Conservation (phyloP, 768 basidiomycete species). For the Suillus alpinus region DNA sequence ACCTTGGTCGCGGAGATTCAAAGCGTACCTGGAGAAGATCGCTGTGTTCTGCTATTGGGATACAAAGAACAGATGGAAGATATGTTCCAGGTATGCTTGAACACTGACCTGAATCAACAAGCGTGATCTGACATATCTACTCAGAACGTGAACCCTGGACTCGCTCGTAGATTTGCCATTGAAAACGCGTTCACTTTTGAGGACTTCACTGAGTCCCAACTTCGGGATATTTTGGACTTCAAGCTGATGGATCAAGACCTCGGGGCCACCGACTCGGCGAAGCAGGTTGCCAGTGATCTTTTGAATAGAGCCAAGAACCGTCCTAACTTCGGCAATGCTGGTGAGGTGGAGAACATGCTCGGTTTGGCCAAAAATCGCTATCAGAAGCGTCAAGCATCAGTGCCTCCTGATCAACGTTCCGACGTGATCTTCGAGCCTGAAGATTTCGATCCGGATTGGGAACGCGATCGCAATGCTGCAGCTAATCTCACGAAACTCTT, state of each 20-base stretch:
- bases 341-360: conserved; percentile 62
- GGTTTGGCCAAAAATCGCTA: conserved; percentile 47
- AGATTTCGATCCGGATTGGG: conserved; percentile 65
- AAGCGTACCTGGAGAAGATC: conserved; percentile 64
- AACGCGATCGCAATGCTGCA: conserved; percentile 46
- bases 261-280: conserved; percentile 53
- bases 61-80: conserved; percentile 67
- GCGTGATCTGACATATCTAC: background rate
- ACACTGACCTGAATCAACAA: background rate
- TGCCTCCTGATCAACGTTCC: conserved; percentile 19
- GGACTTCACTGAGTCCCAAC: conserved; percentile 55
- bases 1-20: conserved; percentile 76
- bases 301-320: conserved; percentile 36
- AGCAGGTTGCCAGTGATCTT: conserved; percentile 50
- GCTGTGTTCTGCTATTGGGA: conserved; percentile 63
- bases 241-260: conserved; percentile 62
- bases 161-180: conserved; percentile 63
- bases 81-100: conserved; percentile 63
- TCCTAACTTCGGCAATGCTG: conserved; percentile 65
- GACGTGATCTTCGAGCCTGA: conserved; percentile 35
- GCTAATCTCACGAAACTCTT: conserved; percentile 55
- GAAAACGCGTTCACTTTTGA: conserved; percentile 70
- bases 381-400: conserved; percentile 35
- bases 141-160: conserved; percentile 69
- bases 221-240: conserved; percentile 48